Evolutionary conservation across 2,329 filamentous ascomycete species (phyloP).

Genomic region (Coniella lustricola): DNA sequence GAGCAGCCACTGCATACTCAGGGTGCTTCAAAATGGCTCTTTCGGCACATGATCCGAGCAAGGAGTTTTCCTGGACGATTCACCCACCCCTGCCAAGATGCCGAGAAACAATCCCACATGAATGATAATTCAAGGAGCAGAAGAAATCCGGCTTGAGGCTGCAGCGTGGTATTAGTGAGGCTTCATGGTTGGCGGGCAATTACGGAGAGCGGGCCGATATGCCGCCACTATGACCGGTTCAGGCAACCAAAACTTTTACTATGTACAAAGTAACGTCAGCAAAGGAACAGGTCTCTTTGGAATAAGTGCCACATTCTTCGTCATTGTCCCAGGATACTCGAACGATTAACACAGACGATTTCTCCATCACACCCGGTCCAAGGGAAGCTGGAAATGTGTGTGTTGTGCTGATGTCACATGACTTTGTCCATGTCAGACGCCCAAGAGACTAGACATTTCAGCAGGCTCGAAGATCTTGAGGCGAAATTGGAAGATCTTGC

Average conservation of each 20-base stretch:
- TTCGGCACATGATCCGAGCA: neutral
- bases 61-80: neutral
- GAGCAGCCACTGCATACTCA: neutral
- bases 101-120: neutral
- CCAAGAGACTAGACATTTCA: neutral
- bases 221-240: conserved; percentile 6
- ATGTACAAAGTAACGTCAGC: conserved; percentile 5
- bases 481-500: neutral
- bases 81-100: neutral
- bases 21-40: neutral
- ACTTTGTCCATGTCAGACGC: neutral
- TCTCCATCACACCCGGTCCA: neutral
- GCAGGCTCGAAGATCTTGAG: neutral
- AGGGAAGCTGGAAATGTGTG: neutral
- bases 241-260: conserved; percentile 1
- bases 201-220: conserved; percentile 13
- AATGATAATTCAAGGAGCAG: neutral
- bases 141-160: conserved; percentile 4
- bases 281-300: neutral
- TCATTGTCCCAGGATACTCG: conserved; percentile 5
- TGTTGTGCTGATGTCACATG: neutral
- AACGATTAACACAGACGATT: neutral
- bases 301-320: neutral
- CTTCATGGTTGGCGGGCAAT: conserved; percentile 14
- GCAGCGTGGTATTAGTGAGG: conserved; percentile 4